Evolutionary conservation across 352 stramenopile species (phyloP), one percentile per base, ranked within the genome.

Genomic region (Chrysophaeum taylorii): DNA sequence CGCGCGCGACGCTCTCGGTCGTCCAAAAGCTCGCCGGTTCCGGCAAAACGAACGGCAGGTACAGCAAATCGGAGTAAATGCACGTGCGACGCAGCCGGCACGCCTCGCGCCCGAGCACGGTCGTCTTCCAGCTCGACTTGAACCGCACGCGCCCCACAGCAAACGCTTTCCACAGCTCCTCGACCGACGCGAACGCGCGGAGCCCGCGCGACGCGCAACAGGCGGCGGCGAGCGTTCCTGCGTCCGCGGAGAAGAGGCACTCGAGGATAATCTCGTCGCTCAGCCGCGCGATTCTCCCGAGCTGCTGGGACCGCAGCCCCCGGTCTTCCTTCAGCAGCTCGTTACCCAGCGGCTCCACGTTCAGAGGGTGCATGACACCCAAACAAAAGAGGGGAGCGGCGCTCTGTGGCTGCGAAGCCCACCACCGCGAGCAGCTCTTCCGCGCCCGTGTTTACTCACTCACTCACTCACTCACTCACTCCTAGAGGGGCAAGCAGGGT

Each of bases 1-100:
- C 25, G 52, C 52, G 39, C 27, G 52, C 25, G 12, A 25, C 25
- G 5, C 36, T 2, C 9, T n/a, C 52, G 9, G 27, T 38, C 52
- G 0, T 79, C 54, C 14, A 74, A 14, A 16, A 31, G 2, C 63
- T 42, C 29, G 63, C 76, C 0, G 76, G 75, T 0, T 83, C 82
- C 54, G 85, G 92, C 73, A 89, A 90, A 75, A 88, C 91, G 54
- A 41, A 33, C 52, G 86, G 84, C 74, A 91, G 86, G 76, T 92
- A 93, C 25, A 92, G 76, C 64, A 90, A 61, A 60, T 93, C 87
- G n/a, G 84, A 91, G 75, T 91, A 94, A 64, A 94, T 84, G 23
- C 79, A 70, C 38, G 92, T 79, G 14, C 79, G 80, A 14, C 1
- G 25, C 9, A 73, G 45, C 1, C 5, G 35, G 7, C 27, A 45